Evolutionary conservation across 805 yeast genomes (phyloP).

Genomic region (Suhomyces tanzawaensis): DNA sequence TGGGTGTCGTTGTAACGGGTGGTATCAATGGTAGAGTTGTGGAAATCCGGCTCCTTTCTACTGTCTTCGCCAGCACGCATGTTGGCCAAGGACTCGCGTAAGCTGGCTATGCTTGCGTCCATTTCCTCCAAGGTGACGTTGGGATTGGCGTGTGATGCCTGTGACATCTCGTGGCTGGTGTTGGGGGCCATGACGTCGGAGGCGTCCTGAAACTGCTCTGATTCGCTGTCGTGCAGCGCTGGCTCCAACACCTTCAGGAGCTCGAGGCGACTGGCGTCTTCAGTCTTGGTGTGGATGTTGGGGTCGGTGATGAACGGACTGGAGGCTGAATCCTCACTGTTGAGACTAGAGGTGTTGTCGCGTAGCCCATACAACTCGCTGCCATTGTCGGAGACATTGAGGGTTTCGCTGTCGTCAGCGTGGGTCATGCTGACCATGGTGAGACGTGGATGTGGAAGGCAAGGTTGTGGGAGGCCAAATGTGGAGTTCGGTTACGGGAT

Average conservation of each 20-base stretch:
- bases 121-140: conserved; percentile 6
- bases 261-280: not conserved
- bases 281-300: conserved; percentile 1
- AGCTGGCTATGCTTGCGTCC: conserved; percentile 14
- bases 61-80: conserved; percentile 2
- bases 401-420: conserved; percentile 2
- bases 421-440: conserved; percentile 1
- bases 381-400: conserved; percentile 1
- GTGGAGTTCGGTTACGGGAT: not conserved
- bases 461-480: not conserved
- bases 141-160: not conserved
- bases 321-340: conserved; percentile 2
- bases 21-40: conserved; percentile 13
- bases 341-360: not conserved
- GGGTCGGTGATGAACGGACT: conserved; percentile 14
- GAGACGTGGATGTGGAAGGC: not conserved
- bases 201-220: conserved; percentile 3
- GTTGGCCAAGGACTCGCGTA: conserved; percentile 11
- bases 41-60: conserved; percentile 4
- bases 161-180: not conserved
- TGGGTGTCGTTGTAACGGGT: conserved; percentile 20
- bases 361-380: conserved; percentile 1
- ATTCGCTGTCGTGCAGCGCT: not conserved
- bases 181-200: not conserved
- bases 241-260: not conserved